Evolutionary conservation across 495 filamentous ascomycete genomes (phyloP), one percentile per base, ranked within the genome.

Genomic region (Xylaria grammica): DNA sequence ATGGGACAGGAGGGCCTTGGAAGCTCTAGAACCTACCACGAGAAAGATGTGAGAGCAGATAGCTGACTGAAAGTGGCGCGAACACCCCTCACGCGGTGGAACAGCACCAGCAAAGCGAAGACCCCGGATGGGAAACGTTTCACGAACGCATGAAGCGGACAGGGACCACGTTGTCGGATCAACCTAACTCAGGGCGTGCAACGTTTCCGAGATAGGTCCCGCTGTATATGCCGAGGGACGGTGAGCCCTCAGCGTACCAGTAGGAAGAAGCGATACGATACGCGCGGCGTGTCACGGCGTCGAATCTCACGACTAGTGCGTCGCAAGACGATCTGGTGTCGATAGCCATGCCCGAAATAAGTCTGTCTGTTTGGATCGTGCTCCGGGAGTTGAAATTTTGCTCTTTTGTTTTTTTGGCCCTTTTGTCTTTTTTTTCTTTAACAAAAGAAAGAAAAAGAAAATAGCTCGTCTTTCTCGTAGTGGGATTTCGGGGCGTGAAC

Each of bases 161-260:
- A 54, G 45, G 60, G 60, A 45, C 60, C 60, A 62, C 60, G 60
- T 53, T 62, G 49, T 53, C 49, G 60, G 58, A 61, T 61, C 58
- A 0, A 9, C 34, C 34, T 42, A 38, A 9, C 34, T 52, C 46
- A 51, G 58, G 58, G 58, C 20, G 46, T 61, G 46, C 58, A 51
- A 61, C 58, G 58, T 61, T 45, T 26, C 46, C 58, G 34, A 51
- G 44, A 51, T 49, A 17, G 34, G 19, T 17, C 58, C 22, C 58
- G 34, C 46, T 30, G 58, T 29, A 34, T 40, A 15, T n/a, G 45
- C 17, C n/a, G 34, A 26, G 15, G n/a, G 40, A 42, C 15, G 38
- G 20, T n/a, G 34, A 44, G 55, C 4, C 1, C 10, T 22, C 13
- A 20, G 24, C 15, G n/a, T 38, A 11, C 46, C 32, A 61, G 22